Conservation (phyloP, 2,329 filamentous ascomycete genomes). For the Aspergillus sp. region DNA sequence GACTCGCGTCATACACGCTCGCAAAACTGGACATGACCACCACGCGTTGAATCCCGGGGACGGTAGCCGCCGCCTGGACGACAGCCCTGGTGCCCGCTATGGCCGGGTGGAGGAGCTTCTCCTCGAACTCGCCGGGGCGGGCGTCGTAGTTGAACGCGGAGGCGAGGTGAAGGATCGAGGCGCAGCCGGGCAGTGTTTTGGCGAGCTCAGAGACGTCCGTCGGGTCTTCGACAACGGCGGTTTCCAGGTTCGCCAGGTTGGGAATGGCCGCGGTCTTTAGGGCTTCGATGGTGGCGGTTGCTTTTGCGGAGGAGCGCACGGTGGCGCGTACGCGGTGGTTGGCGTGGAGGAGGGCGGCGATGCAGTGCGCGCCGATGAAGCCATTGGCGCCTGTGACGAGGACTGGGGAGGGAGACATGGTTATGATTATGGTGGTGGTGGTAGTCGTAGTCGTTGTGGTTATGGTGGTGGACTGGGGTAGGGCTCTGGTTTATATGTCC, state of each 20-base stretch:
- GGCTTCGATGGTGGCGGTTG: slow-evolving; percentile 5
- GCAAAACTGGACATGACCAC: slow-evolving; percentile 20
- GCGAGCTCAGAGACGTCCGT: slow-evolving; percentile 6
- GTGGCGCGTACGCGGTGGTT: slow-evolving; percentile 13
- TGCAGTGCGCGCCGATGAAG: slow-evolving; percentile 17
- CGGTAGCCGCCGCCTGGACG: slow-evolving; percentile 14
- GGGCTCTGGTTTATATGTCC: no score
- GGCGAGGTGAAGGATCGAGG: slow-evolving; percentile 17
- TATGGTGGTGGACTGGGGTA: background rate
- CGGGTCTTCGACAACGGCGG: slow-evolving; percentile 10
- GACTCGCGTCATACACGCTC: slow-evolving; percentile 13
- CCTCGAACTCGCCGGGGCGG: slow-evolving; percentile 15
- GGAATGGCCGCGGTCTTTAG: slow-evolving; percentile 3
- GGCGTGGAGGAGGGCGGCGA: slow-evolving; percentile 9
- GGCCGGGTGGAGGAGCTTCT: slow-evolving; percentile 19
- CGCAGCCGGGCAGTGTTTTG: slow-evolving; percentile 7
- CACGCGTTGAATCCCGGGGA: slow-evolving; percentile 11
- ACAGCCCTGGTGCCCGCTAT: slow-evolving; percentile 18
- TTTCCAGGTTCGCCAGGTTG: slow-evolving; percentile 6
- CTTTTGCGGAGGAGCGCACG: slow-evolving; percentile 11
- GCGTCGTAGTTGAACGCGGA: slow-evolving; percentile 22
- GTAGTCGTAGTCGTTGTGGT: background rate
- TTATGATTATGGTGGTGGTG: slow-evolving; percentile 3
- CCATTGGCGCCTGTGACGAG: slow-evolving; percentile 17
- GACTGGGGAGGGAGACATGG: slow-evolving; percentile 1